Evolutionary conservation across 345 rosid species (phyloP), one percentile per base, ranked within the genome.

Genomic region (Ailanthus altissimus): DNA sequence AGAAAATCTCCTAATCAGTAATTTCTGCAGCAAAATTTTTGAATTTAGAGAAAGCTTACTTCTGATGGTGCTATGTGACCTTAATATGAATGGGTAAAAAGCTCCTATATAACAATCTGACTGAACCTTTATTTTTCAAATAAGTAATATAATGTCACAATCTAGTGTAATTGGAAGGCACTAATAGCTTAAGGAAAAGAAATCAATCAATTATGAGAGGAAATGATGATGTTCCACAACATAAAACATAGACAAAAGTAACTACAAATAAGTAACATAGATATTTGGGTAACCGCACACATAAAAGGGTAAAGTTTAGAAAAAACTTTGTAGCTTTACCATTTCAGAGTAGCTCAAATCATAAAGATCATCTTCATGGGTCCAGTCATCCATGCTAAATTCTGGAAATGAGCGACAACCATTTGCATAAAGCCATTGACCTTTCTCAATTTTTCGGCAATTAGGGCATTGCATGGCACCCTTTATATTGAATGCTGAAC

Each of bases 401-500:
- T 93, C 99, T 16, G 97, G 94, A 67, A 81, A 54, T 8, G 99
- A 85, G 67, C 92, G 94, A 47, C 86, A 82, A 72, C 95, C 95
- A 66, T 89, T 91, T 47, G 97, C 97, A 74, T 85, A 97, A 70
- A 96, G 99, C 99, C 99, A 96, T 76, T 93, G 97, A 58, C 99
- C 99, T 85, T 93, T 97, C 78, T 97, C 99, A 80, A 92, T 85
- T 89, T 93, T 93, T 53, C 98, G 91, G 79, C 99, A 97, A 80
- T 92, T 97, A 2, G 99, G 99, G 87, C 99, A 97, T 72, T 97
- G 98, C 99, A 96, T 96, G 20, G 90, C 87, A 2, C 99, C 99
- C 86, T 96, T 96, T 66, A 85, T 82, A 83, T 96, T 96, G 87
- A 96, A 96, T 13, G 99, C 99, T 58, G 99, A 96, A 56, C 99